These are phyloP conservation scores for Poa pratensis DNA, from an alignment of 176 grass and related monocot genomes.

Conservation along the genomic window DNA sequence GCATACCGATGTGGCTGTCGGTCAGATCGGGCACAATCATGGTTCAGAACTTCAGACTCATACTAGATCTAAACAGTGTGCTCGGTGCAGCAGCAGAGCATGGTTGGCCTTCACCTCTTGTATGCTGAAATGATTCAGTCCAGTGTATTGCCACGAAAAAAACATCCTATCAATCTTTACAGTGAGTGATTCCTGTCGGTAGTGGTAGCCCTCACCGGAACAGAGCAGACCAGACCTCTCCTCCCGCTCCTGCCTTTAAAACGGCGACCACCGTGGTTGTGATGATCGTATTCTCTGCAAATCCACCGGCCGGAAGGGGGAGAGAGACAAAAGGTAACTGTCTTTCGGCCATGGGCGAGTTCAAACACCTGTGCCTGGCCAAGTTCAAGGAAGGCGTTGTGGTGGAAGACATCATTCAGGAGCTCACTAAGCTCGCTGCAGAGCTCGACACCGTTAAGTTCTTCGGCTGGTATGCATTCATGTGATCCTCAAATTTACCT, in stretches of 20 bases:
- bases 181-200: slow-evolving; percentile 6
- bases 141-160: background rate
- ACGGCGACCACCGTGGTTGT: slow-evolving; percentile 25
- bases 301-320: background rate
- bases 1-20: background rate
- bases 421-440: slow-evolving; percentile 47
- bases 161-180: background rate
- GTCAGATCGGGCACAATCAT: slow-evolving; percentile 21
- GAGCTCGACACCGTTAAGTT: slow-evolving; percentile 56
- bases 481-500: background rate
- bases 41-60: background rate
- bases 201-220: slow-evolving; percentile 32
- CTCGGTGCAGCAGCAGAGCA: background rate
- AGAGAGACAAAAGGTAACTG: background rate
- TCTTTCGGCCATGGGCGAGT: slow-evolving; percentile 49
- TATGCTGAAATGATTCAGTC: slow-evolving; percentile 41
- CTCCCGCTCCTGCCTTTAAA: slow-evolving; percentile 21
- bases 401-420: slow-evolving; percentile 54
- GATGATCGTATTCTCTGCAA: slow-evolving; percentile 26
- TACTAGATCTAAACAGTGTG: slow-evolving; percentile 43
- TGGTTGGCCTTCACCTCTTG: slow-evolving; percentile 8
- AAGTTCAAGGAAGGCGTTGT: slow-evolving; percentile 60
- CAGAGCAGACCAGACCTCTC: slow-evolving; percentile 13
- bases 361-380: slow-evolving; percentile 62
- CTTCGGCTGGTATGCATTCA: slow-evolving; percentile 65